A percentile compares a stretch with the other conserved stretches of the same genome.
Conservation (phyloP, 768 basidiomycete species). For the Boletus speciosus region DNA sequence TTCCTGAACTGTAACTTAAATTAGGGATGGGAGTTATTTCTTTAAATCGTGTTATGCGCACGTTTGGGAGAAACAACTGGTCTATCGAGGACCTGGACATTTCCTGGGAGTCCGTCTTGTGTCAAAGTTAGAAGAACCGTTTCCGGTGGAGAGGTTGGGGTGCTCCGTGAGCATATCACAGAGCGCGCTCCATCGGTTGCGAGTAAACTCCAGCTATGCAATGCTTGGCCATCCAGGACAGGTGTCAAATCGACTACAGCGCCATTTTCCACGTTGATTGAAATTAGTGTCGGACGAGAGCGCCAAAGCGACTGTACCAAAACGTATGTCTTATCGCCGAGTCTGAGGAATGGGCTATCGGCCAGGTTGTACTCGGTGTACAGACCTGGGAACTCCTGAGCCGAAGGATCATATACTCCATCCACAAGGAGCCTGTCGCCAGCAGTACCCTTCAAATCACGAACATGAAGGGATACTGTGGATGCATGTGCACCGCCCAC, state of each 20-base stretch:
- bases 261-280: constrained; percentile 42
- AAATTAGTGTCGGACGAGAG: constrained; percentile 49
- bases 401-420: constrained; percentile 37
- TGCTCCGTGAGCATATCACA: constrained; percentile 50
- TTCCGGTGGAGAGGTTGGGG: constrained; percentile 44
- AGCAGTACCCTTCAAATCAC: constrained; percentile 32
- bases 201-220: constrained; percentile 56
- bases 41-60: constrained; percentile 20
- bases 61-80: constrained; percentile 39
- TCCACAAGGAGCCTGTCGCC: constrained; percentile 37
- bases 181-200: constrained; percentile 42
- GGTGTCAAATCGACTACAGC: constrained; percentile 33
- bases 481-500: constrained; percentile 60
- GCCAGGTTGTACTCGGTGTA: constrained; percentile 52
- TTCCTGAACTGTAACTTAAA: constrained; percentile 34
- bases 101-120: constrained; percentile 9
- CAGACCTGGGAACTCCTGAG: constrained; percentile 39
- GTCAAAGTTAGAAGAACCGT: constrained; percentile 44
- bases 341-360: constrained; percentile 38
- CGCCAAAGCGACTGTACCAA: constrained; percentile 41
- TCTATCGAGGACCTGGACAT: constrained; percentile 43
- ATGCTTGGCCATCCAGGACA: constrained; percentile 4
- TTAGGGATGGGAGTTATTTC: not conserved
- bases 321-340: constrained; percentile 9
- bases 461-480: constrained; percentile 47